A percentile compares a stretch with the other conserved stretches of the same genome.
Evolutionary conservation across 2,329 filamentous ascomycete species (phyloP).

Genomic region (Didymella sp.): DNA sequence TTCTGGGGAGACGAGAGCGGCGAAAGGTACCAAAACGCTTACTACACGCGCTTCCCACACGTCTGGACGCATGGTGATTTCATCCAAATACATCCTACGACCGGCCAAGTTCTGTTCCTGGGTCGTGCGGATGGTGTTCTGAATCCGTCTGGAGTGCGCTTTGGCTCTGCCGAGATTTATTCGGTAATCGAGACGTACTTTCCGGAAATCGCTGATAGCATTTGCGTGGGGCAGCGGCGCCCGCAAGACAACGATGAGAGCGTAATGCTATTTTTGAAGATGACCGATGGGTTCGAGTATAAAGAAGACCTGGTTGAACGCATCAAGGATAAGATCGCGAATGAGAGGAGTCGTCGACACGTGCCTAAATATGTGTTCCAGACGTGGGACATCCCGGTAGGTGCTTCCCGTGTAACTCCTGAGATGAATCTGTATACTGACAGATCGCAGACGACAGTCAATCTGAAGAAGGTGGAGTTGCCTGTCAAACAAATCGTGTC

Average conservation of each 20-base stretch:
- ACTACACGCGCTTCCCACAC: conserved; percentile 57
- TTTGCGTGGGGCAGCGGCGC: conserved; percentile 80
- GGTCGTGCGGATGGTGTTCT: conserved; percentile 79
- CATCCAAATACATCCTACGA: conserved; percentile 71
- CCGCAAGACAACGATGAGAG: conserved; percentile 64
- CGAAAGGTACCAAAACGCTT: conserved; percentile 55
- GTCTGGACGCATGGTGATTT: conserved; percentile 89
- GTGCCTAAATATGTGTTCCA: conserved; percentile 81
- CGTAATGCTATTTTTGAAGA: conserved; percentile 66
- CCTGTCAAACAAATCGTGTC: conserved; percentile 86
- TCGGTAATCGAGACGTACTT: conserved; percentile 73
- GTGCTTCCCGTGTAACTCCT: conserved; percentile 45
- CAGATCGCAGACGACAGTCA: conserved; percentile 72
- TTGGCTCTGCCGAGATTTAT: conserved; percentile 83
- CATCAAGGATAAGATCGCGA: conserved; percentile 70
- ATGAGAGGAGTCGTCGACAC: conserved; percentile 73
- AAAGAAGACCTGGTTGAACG: conserved; percentile 52
- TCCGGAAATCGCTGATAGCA: conserved; percentile 69
- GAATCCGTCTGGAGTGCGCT: conserved; percentile 79
- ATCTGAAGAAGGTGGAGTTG: conserved; percentile 84
- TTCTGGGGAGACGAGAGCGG: conserved; percentile 56
- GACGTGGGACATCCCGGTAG: conserved; percentile 78
- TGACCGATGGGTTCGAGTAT: conserved; percentile 61
- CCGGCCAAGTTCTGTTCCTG: conserved; percentile 69
- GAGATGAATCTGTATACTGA: conserved; percentile 6